These are phyloP conservation scores for Fusarium drepaniforme DNA, from an alignment of 2,329 filamentous ascomycete genomes.

Conservation along the genomic window DNA sequence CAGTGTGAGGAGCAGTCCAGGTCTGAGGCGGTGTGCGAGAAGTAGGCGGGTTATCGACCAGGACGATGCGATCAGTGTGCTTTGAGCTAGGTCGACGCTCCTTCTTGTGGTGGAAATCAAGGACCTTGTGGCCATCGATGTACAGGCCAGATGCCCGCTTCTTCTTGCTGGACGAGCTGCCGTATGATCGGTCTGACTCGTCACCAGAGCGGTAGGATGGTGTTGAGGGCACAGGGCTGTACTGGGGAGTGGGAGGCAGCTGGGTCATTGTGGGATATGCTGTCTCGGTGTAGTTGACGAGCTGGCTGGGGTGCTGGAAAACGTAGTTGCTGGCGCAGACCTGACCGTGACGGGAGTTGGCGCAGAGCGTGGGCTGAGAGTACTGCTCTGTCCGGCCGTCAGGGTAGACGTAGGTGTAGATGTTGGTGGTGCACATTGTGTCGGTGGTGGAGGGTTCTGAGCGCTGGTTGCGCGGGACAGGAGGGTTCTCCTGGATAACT, in stretches of 20 bases:
- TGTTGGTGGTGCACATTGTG: conserved; percentile 64
- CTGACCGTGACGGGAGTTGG: conserved; percentile 52
- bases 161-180: conserved; percentile 48
- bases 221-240: conserved; percentile 47
- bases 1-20: conserved; percentile 54
- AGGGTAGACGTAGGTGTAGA: conserved; percentile 61
- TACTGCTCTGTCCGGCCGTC: conserved; percentile 55
- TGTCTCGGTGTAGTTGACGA: conserved; percentile 48
- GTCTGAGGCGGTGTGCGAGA: conserved; percentile 61
- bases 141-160: conserved; percentile 52
- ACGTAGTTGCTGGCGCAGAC: conserved; percentile 57
- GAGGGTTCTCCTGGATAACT: conserved; percentile 38
- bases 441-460: conserved; percentile 35
- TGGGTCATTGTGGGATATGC: conserved; percentile 48
- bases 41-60: conserved; percentile 59
- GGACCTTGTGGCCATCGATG: conserved; percentile 52
- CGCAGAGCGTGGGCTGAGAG: conserved; percentile 54
- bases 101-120: conserved; percentile 50
- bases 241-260: conserved; percentile 57
- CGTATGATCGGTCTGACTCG: conserved; percentile 52
- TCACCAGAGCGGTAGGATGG: conserved; percentile 53
- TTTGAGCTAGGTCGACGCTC: conserved; percentile 44
- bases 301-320: conserved; percentile 56
- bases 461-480: conserved; percentile 36
- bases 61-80: conserved; percentile 56